Evolutionary conservation across 2,329 filamentous ascomycete species (phyloP).

Genomic region (Plectosphaerella cucumerina): DNA sequence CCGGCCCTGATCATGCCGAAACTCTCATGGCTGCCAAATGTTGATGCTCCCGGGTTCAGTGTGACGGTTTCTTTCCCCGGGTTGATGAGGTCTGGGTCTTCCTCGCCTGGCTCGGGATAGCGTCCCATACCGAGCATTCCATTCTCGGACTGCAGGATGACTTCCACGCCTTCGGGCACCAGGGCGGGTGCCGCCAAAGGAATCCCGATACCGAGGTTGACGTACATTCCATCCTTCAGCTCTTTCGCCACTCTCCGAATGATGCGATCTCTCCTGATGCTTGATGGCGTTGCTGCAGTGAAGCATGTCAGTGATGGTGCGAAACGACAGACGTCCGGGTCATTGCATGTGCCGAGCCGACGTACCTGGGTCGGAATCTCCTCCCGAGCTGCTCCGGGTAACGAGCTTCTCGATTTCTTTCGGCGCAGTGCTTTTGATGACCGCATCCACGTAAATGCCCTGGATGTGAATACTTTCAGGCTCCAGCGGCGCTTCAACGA

Average conservation of each 20-base stretch:
- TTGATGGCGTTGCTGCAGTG: background rate
- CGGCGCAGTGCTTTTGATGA: constrained; percentile 72
- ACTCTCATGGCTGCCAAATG: constrained; percentile 83
- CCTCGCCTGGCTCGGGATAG: constrained; percentile 67
- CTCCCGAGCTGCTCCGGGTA: background rate
- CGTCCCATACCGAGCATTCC: constrained; percentile 71
- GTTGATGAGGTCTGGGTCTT: constrained; percentile 87
- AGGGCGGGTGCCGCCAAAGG: constrained; percentile 86
- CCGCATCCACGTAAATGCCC: constrained; percentile 86
- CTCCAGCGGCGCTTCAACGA: constrained; percentile 82
- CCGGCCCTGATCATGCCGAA: constrained; percentile 91
- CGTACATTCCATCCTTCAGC: constrained; percentile 94
- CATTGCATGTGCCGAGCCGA: background rate
- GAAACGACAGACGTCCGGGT: background rate
- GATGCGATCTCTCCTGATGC: background rate
- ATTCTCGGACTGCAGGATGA: constrained; percentile 77
- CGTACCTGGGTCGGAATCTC: background rate
- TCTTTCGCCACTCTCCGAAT: constrained; percentile 38
- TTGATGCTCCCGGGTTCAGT: constrained; percentile 70
- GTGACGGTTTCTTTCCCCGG: constrained; percentile 92
- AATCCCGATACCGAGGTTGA: constrained; percentile 90
- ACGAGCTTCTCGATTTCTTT: constrained; percentile 75
- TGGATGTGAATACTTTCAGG: constrained; percentile 81
- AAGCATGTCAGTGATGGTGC: background rate
- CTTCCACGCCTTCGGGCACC: constrained; percentile 72